Conservation (phyloP, 805 yeast genomes). For the Ogataea haglerorum region DNA sequence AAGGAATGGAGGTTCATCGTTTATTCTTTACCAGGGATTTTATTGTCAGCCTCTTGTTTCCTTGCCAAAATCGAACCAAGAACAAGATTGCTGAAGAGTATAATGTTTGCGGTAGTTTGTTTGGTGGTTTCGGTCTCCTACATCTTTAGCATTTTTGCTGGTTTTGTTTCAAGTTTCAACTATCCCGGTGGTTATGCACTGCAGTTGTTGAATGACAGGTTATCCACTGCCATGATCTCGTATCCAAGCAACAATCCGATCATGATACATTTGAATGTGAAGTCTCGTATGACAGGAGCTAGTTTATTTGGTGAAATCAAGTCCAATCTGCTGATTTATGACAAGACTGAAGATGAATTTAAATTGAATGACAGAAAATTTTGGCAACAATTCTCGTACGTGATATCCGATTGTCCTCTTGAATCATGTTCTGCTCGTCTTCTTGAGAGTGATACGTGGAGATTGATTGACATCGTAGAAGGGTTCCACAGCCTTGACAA, state of each 20-base stretch:
- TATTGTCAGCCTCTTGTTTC: conserved; percentile 54
- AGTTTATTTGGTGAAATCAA: conserved; percentile 69
- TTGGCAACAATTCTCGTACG: conserved; percentile 51
- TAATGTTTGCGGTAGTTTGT: conserved; percentile 23
- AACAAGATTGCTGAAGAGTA: conserved; percentile 2
- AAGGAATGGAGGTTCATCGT: conserved; percentile 92
- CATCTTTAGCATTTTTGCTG: conserved; percentile 45
- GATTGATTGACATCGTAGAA: conserved; percentile 34
- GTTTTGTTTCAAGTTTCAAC: conserved; percentile 64
- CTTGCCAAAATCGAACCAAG: conserved; percentile 17
- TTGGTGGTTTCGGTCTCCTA: conserved; percentile 22
- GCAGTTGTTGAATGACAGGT: conserved; percentile 40
- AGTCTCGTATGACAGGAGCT: conserved; percentile 86
- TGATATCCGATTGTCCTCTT: conserved; percentile 40
- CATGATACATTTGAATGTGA: conserved; percentile 70
- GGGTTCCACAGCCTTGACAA: conserved; percentile 30
- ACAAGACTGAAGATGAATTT: conserved; percentile 62
- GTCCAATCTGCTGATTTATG: conserved; percentile 47
- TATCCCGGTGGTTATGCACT: conserved; percentile 90
- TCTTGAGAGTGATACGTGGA: conserved; percentile 35
- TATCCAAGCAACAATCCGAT: conserved; percentile 15
- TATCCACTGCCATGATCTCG: conserved; percentile 5
- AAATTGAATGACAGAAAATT: conserved; percentile 30
- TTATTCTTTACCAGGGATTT: conserved; percentile 68
- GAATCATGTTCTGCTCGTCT: conserved; percentile 10